Conservation (phyloP, 192 early-diverging fungal species). For the Mortierella hygrophila region DNA sequence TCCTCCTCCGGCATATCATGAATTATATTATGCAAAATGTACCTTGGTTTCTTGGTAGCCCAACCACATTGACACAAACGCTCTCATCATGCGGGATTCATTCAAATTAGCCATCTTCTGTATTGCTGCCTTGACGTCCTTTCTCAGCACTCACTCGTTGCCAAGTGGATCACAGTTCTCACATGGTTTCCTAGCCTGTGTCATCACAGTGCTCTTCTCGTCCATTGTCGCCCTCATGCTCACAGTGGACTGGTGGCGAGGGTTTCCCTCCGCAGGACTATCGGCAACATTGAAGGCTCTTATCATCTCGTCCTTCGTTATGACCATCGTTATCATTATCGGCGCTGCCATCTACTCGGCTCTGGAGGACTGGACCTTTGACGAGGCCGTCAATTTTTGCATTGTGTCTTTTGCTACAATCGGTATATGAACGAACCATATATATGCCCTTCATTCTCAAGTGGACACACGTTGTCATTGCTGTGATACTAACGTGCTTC, state of each 20-base stretch:
- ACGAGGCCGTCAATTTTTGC: conserved; percentile 55
- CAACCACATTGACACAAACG: not conserved
- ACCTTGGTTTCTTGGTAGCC: conserved; percentile 12
- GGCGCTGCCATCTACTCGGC: conserved; percentile 46
- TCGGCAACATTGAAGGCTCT: conserved; percentile 49
- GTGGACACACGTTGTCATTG: too few species aligned
- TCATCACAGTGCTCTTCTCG: conserved; percentile 45
- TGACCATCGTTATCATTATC: conserved; percentile 54
- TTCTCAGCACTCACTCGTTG: conserved; percentile 28
- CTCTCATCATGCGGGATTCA: not conserved
- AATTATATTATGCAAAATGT: not conserved
- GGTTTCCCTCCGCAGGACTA: conserved; percentile 46
- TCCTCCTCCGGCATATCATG: not conserved
- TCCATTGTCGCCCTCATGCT: conserved; percentile 45
- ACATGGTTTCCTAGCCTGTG: conserved; percentile 47
- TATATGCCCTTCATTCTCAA: not conserved
- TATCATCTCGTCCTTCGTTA: conserved; percentile 53
- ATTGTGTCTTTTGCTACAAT: conserved; percentile 57
- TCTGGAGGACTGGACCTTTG: conserved; percentile 44
- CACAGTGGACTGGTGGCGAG: conserved; percentile 46
- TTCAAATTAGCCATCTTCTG: conserved; percentile 28
- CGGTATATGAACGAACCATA: conserved; percentile 16
- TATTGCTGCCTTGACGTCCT: conserved; percentile 36
- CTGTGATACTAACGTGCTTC: too few species aligned
- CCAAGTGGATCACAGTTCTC: conserved; percentile 42